These are phyloP conservation scores for Suillus hirtellus DNA, from an alignment of 768 basidiomycete genomes.

Conservation along the genomic window DNA sequence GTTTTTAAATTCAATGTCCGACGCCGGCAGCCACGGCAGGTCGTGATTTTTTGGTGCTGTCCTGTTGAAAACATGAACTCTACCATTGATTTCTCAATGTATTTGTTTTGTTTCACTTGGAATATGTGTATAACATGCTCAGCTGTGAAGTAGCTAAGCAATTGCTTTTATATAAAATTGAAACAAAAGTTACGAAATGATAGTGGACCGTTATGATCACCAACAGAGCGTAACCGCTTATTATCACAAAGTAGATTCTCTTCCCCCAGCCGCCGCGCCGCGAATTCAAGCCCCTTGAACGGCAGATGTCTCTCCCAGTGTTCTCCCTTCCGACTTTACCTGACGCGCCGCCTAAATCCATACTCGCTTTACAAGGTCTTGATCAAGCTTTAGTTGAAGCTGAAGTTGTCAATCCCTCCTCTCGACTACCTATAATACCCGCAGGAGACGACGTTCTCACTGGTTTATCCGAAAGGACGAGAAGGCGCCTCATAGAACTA, in stretches of 20 bases:
- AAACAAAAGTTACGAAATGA: no score
- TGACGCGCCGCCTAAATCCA: conserved; percentile 64
- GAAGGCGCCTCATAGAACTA: conserved; percentile 65
- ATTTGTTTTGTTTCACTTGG: no score
- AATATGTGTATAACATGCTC: no score
- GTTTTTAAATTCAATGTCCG: no score
- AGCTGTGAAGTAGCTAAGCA: no score
- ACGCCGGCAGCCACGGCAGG: no score
- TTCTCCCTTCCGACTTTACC: conserved; percentile 73
- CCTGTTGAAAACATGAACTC: no score
- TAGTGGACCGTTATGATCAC: neutral
- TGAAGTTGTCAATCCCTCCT: conserved; percentile 61
- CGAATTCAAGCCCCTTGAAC: conserved; percentile 3
- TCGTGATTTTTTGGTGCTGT: no score
- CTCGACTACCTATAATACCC: conserved; percentile 43
- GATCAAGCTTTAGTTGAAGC: conserved; percentile 73
- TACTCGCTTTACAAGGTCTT: conserved; percentile 77
- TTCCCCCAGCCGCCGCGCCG: conserved; percentile 19
- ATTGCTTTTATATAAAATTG: no score
- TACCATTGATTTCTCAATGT: no score
- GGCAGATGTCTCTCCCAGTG: conserved; percentile 49
- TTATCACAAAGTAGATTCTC: neutral
- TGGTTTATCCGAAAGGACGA: conserved; percentile 59
- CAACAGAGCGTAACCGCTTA: no score
- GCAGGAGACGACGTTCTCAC: conserved; percentile 40